Conservation (phyloP, 1,284 basidiomycete genomes). For the Melampsora americana region DNA sequence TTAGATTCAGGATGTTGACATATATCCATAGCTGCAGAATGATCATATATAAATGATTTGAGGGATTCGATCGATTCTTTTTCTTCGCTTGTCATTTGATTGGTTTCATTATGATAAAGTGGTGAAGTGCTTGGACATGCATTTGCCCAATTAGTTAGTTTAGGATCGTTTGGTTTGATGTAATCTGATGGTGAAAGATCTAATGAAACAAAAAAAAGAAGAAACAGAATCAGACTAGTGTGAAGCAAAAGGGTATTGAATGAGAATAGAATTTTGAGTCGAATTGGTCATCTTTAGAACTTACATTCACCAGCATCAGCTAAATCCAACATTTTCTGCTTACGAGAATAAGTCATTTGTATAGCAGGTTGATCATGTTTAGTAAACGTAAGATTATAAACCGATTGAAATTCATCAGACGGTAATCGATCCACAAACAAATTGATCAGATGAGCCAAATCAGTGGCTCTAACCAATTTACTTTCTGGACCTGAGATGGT, state of each 20-base stretch:
- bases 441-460: slow-evolving; percentile 33
- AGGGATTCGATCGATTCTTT: slow-evolving; percentile 1
- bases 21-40: slow-evolving; percentile 50
- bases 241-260: too few relatives aligned
- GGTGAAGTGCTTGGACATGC: slow-evolving; percentile 49
- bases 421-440: slow-evolving; percentile 8
- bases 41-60: slow-evolving; percentile 52
- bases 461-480: slow-evolving; percentile 34
- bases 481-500: slow-evolving; percentile 18
- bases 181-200: slow-evolving; percentile 49
- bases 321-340: slow-evolving; percentile 43
- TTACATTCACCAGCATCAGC: slow-evolving; percentile 42
- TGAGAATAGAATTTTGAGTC: too few relatives aligned
- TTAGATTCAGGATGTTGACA: slow-evolving; percentile 52
- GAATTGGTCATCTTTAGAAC: background rate
- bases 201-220: too few relatives aligned
- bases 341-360: slow-evolving; percentile 39
- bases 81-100: slow-evolving; percentile 18
- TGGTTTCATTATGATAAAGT: slow-evolving; percentile 34
- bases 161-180: slow-evolving; percentile 45
- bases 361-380: slow-evolving; percentile 44
- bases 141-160: slow-evolving; percentile 49
- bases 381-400: slow-evolving; percentile 37
- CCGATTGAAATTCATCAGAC: background rate
- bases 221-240: too few relatives aligned